phyloP scores from a whole-genome alignment of 2,329 filamentous ascomycete species.

The Arthroderma sp. region DNA sequence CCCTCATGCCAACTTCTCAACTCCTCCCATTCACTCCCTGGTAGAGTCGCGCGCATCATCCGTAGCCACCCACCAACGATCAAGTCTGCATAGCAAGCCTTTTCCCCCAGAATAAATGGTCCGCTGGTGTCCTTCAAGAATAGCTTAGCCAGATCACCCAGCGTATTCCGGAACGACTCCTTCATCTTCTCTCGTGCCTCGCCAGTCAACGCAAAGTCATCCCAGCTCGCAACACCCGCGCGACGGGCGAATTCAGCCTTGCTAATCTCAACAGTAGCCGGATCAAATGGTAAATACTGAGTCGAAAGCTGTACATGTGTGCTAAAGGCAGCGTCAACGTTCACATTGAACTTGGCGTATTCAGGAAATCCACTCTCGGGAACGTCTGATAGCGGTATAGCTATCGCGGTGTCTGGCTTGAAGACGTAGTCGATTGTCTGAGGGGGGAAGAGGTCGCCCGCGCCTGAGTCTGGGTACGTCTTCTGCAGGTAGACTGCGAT shows the following conservation, averaged over 20 bases:
- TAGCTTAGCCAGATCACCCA: conserved; percentile 35
- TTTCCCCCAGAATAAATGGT: conserved; percentile 39
- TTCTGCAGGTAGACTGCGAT: conserved; percentile 50
- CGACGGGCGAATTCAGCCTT: conserved; percentile 42
- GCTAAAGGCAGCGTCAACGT: conserved; percentile 45
- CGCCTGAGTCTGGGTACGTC: conserved; percentile 25
- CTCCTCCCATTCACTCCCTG: conserved; percentile 1
- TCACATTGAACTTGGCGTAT: conserved; percentile 40
- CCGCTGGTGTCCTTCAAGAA: conserved; percentile 33
- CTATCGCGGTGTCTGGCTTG: conserved; percentile 18
- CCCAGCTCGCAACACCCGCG: conserved; percentile 34
- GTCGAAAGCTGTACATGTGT: conserved; percentile 33
- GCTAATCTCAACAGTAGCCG: conserved; percentile 33
- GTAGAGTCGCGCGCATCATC: conserved; percentile 23
- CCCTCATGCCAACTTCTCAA: conserved; percentile 9
- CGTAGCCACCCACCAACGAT: conserved; percentile 47
- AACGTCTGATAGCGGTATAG: conserved; percentile 31
- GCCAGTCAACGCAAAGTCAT: conserved; percentile 25
- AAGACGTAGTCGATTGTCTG: conserved; percentile 29
- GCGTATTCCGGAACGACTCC: conserved; percentile 30
- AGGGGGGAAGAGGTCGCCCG: conserved; percentile 39
- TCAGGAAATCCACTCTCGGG: conserved; percentile 13
- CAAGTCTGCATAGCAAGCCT: conserved; percentile 43
- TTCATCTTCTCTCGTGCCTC: conserved; percentile 33
- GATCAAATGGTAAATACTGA: conserved; percentile 41